Evolutionary conservation across 1,139 yeast genomes (phyloP), one percentile per base, ranked within the genome.

Genomic region (Nakaseomyces nivariensis): DNA sequence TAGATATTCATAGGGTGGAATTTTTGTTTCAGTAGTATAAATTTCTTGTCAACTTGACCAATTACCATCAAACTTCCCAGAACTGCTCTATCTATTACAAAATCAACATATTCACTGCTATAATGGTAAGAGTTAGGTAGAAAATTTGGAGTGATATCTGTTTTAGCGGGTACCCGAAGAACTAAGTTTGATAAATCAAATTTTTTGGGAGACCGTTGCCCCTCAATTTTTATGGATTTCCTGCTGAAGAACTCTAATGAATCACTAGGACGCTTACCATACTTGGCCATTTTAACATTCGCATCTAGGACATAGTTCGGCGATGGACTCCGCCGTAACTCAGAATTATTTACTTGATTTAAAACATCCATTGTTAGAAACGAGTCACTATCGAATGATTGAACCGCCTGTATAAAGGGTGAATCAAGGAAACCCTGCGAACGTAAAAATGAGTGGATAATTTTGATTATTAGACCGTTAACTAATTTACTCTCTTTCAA

Each of bases 21-120:
- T 0, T 67, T 49, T 22, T 61, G 66, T n/a, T 32, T 43, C 2
- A 76, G 64, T 17, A 85, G 63, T 24, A 85, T 77, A 58, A 83
- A 84, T 57, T 79, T 79, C 4, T 67, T 59, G 47, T 81, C 87
- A 1, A 85, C 67, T 60, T 86, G 95, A 4, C 66, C 61, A 11
- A 76, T 65, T 1, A 73, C 68, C 13, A 56, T 54, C 42, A 67
- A 60, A 2, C 57, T 46, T 0, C 11, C 8, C 25, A 64, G 41
- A 5, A 58, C 52, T 4, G 56, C 52, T 37, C 56, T 58, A 29
- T 41, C 26, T 10, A 41, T 27, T 11, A 31, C 36, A 17, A 41
- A 31, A 29, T 41, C 36, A 13, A 17, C 52, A 64, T 6, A 5
- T 9, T 38, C 31, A 9, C 7, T 38, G 24, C n/a, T 25, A 38